Conservation (phyloP, 495 filamentous ascomycete species). For the Astrothelium macrocarpum region DNA sequence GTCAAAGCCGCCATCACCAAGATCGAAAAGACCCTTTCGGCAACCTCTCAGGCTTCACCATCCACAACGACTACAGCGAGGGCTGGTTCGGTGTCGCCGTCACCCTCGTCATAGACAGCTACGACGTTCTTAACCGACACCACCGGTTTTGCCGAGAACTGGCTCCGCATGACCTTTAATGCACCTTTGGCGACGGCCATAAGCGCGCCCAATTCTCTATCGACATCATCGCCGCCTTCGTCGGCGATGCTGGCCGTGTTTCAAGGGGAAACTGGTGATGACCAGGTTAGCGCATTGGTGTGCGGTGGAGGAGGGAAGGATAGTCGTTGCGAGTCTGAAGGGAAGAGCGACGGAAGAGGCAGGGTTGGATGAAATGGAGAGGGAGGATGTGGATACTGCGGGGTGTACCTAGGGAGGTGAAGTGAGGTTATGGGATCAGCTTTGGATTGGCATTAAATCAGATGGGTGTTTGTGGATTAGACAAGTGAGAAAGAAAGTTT, state of each 20-base stretch:
- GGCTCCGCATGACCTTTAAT: neutral
- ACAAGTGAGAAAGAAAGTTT: neutral
- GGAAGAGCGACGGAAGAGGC: neutral
- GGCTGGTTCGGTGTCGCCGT: neutral
- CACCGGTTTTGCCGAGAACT: neutral
- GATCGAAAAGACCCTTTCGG: slow-evolving; percentile 1
- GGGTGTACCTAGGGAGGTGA: neutral
- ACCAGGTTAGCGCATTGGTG: neutral
- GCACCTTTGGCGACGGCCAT: slow-evolving; percentile 3
- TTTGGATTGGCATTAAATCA: neutral
- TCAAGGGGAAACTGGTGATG: neutral
- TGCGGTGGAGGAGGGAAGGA: neutral
- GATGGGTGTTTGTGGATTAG: neutral
- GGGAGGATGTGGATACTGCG: neutral
- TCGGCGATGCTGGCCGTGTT: neutral
- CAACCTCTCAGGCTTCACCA: neutral
- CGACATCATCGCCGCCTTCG: neutral
- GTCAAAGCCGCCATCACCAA: neutral
- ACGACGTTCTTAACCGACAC: neutral
- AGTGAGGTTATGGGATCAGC: neutral
- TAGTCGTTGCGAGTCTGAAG: neutral
- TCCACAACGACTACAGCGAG: neutral
- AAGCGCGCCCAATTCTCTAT: neutral
- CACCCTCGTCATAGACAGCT: neutral
- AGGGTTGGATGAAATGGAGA: neutral